phyloP scores from a whole-genome alignment of 1,139 yeast genomes.

The Scheffersomyces insectosa region DNA sequence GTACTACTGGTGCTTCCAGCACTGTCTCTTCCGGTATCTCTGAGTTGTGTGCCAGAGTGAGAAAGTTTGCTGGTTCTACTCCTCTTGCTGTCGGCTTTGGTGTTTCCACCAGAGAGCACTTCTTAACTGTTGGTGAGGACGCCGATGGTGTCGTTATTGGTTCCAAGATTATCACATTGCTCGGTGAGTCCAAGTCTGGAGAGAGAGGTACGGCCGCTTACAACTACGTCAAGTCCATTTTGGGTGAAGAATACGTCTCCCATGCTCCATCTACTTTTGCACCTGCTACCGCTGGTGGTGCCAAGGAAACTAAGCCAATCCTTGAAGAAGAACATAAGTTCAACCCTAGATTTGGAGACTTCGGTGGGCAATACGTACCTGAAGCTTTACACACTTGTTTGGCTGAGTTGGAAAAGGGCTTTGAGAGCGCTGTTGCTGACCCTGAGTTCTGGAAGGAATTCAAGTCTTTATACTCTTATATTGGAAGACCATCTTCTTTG shows the following conservation, averaged over 20 bases:
- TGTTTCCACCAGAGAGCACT: constrained; percentile 91
- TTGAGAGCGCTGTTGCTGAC: constrained; percentile 85
- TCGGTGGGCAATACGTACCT: constrained; percentile 98
- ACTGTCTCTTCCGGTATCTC: constrained; percentile 66
- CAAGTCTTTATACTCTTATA: constrained; percentile 73
- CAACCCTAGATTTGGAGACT: constrained; percentile 83
- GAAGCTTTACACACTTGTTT: constrained; percentile 93
- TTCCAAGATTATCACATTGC: constrained; percentile 70
- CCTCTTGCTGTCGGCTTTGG: constrained; percentile 98
- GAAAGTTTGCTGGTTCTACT: constrained; percentile 65
- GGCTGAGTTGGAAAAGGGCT: constrained; percentile 83
- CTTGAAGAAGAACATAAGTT: constrained; percentile 59
- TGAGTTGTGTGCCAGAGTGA: constrained; percentile 70
- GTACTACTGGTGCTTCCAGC: constrained; percentile 88
- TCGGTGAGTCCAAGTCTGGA: constrained; percentile 65
- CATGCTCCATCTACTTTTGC: constrained; percentile 31
- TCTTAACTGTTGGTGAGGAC: constrained; percentile 68
- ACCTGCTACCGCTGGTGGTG: constrained; percentile 25
- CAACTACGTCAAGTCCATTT: constrained; percentile 66
- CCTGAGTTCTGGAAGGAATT: constrained; percentile 93
- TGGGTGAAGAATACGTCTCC: constrained; percentile 58
- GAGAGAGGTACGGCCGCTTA: constrained; percentile 62
- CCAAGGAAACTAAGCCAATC: constrained; percentile 32
- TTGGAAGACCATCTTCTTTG: constrained; percentile 93
- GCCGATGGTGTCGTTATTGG: constrained; percentile 98